phyloP scores from a whole-genome alignment of 1,284 basidiomycete species.

The Papiliotrema fonsecae region DNA sequence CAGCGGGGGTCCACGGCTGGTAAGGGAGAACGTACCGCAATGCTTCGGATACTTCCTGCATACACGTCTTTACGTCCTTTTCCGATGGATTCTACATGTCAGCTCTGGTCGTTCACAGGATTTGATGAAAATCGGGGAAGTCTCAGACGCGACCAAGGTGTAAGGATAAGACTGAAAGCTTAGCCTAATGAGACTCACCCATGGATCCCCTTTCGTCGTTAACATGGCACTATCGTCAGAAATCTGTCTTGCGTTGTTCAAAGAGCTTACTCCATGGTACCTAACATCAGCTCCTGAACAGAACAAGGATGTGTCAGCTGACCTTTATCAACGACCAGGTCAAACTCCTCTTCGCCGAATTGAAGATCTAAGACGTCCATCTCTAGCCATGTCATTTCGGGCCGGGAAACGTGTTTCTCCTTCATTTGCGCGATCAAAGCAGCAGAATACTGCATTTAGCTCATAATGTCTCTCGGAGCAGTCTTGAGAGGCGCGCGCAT shows the following conservation, averaged over 20 bases:
- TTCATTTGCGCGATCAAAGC: constrained; percentile 79
- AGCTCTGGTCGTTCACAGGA: neutral
- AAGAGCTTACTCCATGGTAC: constrained; percentile 67
- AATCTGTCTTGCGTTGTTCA: neutral
- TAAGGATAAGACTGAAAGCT: too few relatives aligned
- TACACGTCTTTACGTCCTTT: constrained; percentile 69
- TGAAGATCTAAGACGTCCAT: constrained; percentile 77
- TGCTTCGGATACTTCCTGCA: constrained; percentile 73
- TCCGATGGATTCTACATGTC: constrained; percentile 68
- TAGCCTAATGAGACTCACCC: constrained; percentile 58
- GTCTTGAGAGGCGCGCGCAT: neutral
- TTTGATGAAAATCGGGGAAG: too few relatives aligned
- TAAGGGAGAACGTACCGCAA: constrained; percentile 55
- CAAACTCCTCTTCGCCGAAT: constrained; percentile 66
- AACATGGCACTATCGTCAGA: constrained; percentile 62
- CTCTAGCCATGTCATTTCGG: constrained; percentile 79
- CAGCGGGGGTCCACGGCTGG: neutral
- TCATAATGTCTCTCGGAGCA: neutral
- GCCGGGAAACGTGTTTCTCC: constrained; percentile 56
- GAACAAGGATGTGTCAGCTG: constrained; percentile 2
- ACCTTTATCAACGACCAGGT: constrained; percentile 88
- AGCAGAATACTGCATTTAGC: constrained; percentile 61
- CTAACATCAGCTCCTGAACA: constrained; percentile 36
- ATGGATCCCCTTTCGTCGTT: constrained; percentile 79
- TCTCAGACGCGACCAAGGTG: neutral